Evolutionary conservation across 163 green algal species (phyloP).

Genomic region (Scenedesmus sp.): DNA sequence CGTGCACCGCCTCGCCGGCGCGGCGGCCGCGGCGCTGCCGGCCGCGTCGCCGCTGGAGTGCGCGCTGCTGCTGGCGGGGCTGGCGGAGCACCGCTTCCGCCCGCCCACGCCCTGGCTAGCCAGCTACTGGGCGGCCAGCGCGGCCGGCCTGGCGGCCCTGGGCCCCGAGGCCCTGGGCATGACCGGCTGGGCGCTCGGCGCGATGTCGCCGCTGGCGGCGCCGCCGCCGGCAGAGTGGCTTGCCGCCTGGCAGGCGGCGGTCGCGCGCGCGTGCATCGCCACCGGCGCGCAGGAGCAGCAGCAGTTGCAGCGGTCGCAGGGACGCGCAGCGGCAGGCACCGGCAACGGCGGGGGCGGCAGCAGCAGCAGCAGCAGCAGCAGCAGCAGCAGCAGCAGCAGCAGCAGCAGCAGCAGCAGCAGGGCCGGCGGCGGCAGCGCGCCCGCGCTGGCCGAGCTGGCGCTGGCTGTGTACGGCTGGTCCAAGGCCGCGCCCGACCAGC

Average conservation of each 20-base stretch:
- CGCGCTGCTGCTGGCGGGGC: constrained; percentile 18
- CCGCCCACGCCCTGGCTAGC: not conserved
- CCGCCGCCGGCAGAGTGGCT: not conserved
- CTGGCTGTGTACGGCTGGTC: constrained; percentile 39
- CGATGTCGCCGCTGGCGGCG: not conserved
- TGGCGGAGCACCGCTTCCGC: not conserved
- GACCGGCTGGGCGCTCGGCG: constrained; percentile 1
- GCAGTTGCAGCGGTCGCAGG: not conserved
- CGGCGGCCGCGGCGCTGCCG: not conserved
- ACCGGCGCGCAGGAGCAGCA: too few species aligned
- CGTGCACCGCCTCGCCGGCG: constrained; percentile 30
- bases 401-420: too few species aligned
- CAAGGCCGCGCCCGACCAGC: not conserved
- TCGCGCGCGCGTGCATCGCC: not conserved
- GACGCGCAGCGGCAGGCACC: not conserved
- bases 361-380: not conserved
- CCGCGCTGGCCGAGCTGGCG: not conserved
- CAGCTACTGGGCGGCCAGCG: not conserved
- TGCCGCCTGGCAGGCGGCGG: constrained; percentile 1
- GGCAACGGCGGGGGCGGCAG: not conserved
- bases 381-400: not conserved
- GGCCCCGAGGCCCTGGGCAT: constrained; percentile 6
- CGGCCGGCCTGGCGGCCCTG: not conserved
- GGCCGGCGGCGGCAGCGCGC: too few species aligned
- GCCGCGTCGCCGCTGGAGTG: constrained; percentile 9